These are phyloP conservation scores for Colletotrichum tabaci DNA, from an alignment of 2,329 filamentous ascomycete genomes.

Conservation along the genomic window DNA sequence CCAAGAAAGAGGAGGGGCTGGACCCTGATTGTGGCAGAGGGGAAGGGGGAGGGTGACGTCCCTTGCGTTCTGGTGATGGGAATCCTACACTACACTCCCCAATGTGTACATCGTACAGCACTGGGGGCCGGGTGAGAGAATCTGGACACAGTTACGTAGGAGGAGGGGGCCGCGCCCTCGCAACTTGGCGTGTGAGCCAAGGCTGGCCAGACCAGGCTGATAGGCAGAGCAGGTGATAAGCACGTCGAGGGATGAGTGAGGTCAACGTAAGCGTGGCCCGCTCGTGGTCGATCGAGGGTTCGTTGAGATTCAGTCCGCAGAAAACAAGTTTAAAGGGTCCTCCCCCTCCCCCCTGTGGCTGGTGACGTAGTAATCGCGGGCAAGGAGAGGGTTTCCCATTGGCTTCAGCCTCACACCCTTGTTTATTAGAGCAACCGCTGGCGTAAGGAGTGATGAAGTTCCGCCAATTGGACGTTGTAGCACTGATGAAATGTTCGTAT, in stretches of 20 bases:
- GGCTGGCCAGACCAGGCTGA: slow-evolving; percentile 7
- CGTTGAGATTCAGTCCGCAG: neutral
- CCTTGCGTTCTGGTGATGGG: slow-evolving; percentile 21
- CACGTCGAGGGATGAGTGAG: slow-evolving; percentile 1
- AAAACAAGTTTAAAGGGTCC: slow-evolving; percentile 38
- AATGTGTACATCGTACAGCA: neutral
- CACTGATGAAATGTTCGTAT: slow-evolving; percentile 5
- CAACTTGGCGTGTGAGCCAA: slow-evolving; percentile 5
- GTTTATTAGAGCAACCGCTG: slow-evolving; percentile 1
- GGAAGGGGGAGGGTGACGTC: slow-evolving; percentile 23
- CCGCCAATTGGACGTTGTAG: slow-evolving; percentile 25
- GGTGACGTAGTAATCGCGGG: slow-evolving; percentile 34
- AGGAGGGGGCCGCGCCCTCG: neutral
- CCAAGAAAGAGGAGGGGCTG: slow-evolving; percentile 3
- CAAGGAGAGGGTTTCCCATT: slow-evolving; percentile 14
- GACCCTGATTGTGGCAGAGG: slow-evolving; percentile 8
- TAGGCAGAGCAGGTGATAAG: neutral
- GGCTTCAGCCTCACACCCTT: slow-evolving; percentile 38
- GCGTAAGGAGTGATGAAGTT: neutral
- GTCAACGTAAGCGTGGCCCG: slow-evolving; percentile 8
- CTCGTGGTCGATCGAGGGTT: slow-evolving; percentile 4
- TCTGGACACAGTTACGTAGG: slow-evolving; percentile 23
- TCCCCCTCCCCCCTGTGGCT: slow-evolving; percentile 37
- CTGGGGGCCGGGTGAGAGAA: neutral
- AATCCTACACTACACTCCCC: neutral